Evolutionary conservation across 2,329 filamentous ascomycete genomes (phyloP).

Genomic region (Phyllosticta citriasiana): DNA sequence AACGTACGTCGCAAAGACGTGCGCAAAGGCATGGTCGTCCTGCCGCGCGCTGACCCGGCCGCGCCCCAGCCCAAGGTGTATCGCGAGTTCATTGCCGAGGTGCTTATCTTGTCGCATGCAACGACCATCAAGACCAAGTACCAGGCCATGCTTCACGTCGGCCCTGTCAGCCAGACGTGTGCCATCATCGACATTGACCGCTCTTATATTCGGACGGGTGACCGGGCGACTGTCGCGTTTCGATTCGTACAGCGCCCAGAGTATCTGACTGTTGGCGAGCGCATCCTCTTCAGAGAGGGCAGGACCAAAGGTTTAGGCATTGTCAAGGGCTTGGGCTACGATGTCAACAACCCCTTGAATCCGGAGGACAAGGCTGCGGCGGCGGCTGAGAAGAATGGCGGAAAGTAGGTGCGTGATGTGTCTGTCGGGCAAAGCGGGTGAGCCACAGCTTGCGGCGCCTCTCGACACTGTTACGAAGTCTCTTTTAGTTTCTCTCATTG

Average conservation of each 20-base stretch:
- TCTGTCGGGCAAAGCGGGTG: neutral
- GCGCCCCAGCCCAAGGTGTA: slow-evolving; percentile 41
- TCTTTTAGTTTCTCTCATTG: no score
- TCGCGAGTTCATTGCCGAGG: slow-evolving; percentile 53
- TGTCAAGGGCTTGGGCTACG: slow-evolving; percentile 84
- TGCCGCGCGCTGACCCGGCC: slow-evolving; percentile 69
- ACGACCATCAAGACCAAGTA: slow-evolving; percentile 97
- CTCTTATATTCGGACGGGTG: slow-evolving; percentile 88
- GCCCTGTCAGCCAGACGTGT: slow-evolving; percentile 89
- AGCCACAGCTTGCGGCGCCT: no score
- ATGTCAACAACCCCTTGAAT: slow-evolving; percentile 45
- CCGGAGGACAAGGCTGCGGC: slow-evolving; percentile 2
- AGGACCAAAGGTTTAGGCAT: slow-evolving; percentile 92
- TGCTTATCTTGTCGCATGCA: slow-evolving; percentile 87
- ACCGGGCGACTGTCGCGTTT: slow-evolving; percentile 89
- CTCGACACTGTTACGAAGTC: no score
- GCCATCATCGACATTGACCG: slow-evolving; percentile 95
- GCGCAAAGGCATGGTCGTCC: slow-evolving; percentile 93
- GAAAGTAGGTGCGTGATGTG: neutral
- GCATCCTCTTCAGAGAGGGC: slow-evolving; percentile 87
- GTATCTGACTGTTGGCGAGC: slow-evolving; percentile 79
- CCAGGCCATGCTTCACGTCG: slow-evolving; percentile 96
- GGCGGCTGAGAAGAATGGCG: slow-evolving; percentile 3
- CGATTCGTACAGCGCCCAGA: slow-evolving; percentile 90
- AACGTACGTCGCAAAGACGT: slow-evolving; percentile 85